Evolutionary conservation across 345 rosid species (phyloP).

Genomic region (Reutealis trisperma): DNA sequence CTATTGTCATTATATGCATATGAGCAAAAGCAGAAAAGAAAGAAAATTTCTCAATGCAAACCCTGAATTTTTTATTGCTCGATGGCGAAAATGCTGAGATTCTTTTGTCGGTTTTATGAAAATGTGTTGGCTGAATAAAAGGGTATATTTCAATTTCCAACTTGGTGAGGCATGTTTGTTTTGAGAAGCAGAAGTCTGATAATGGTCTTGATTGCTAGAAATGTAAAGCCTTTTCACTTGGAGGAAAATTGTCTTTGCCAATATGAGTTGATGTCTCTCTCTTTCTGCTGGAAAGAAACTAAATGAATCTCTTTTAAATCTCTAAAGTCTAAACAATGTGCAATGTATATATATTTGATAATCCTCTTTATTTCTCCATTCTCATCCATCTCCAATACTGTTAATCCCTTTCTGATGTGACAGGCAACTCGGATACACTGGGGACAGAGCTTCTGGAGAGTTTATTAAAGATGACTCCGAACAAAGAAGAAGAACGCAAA

Average conservation of each 20-base stretch:
- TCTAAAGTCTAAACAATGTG: not conserved
- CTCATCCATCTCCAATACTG: not conserved
- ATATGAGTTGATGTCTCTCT: not conserved
- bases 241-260: conserved; percentile 2
- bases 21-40: not conserved
- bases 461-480: conserved; percentile 91
- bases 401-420: not conserved
- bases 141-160: not conserved
- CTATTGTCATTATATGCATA: not conserved
- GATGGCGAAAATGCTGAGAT: not conserved
- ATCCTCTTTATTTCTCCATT: not conserved
- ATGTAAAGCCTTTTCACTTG: not conserved
- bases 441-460: conserved; percentile 95
- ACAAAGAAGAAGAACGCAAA: conserved; percentile 81
- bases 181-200: not conserved
- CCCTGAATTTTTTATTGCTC: not conserved
- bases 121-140: not conserved
- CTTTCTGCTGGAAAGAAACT: not conserved
- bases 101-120: not conserved
- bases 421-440: conserved; percentile 82
- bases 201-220: not conserved
- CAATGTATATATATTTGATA: not conserved
- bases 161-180: not conserved
- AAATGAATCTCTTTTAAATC: not conserved
- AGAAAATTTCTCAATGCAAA: not conserved